Base-by-base conservation (phyloP, 129 eudicot genomes). In the Smallanthus sonchifolius region DNA sequence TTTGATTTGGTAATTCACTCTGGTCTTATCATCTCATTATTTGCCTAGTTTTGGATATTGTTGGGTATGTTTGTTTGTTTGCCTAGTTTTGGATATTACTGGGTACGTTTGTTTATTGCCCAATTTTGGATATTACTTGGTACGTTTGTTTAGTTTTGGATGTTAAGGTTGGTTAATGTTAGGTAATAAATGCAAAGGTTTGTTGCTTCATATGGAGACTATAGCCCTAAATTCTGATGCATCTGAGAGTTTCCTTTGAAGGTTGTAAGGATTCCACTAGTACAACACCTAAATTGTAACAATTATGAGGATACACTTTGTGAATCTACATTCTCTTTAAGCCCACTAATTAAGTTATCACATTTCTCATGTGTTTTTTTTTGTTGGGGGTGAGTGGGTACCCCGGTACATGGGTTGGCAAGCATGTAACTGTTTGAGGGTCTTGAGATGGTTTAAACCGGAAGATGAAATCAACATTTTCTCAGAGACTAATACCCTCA, bases 261-360 rank as follows among this genome's bases (percentile, higher is more conserved):
- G 24, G 56, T 43, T 73, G 44, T 38, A 24, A 24, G 17, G 43
- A 59, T 30, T 59, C 36, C 20, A 67, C 71, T 20, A 16, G 52
- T 57, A 4, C 2, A 72, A 42, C 30, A 40, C 65, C 65, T 54
- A 37, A 56, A 8, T 10, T 55, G 14, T 71, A 7, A 38, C 28
- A 15, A 55, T 55, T 55, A 20, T 1, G 54, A 71, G 75, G 65
- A 36, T 54, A 5, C 20, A 55, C 49, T 30, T 73, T 73, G n/a
- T 42, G 43, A 69, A 69, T 47, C 37, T 69, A 34, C 42, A 35
- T 30, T 28, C n/a, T 48, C 28, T 48, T 47, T 48, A 35, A 34
- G 62, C 19, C 45, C 2, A n/a, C 49, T 19, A 10, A 20, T 47
- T 14, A 69, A 49, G 9, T 49, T 2, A 30, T 30, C 30, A 34